Evolutionary conservation across 345 rosid species (phyloP).

Genomic region (Brassica juncea): DNA sequence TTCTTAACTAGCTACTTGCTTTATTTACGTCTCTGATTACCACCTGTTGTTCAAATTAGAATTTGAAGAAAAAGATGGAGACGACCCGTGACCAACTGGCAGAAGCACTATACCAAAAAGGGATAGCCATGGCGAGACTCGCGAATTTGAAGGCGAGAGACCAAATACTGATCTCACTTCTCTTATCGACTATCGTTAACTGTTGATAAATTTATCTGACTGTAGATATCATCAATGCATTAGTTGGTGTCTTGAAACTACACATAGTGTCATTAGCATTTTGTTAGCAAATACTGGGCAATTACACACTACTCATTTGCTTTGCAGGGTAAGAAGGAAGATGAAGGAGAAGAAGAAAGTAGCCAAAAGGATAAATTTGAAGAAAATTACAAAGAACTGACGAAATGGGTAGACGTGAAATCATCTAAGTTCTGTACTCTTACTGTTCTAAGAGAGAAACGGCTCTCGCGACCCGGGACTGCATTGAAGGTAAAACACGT

Average conservation of each 20-base stretch:
- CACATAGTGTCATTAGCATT: neutral
- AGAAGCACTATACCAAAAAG: conserved; percentile 89
- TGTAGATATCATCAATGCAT: neutral
- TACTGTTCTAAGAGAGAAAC: conserved; percentile 70
- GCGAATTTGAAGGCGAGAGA: conserved; percentile 59
- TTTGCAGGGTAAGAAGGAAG: conserved; percentile 53
- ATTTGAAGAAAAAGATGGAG: conserved; percentile 79
- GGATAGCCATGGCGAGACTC: conserved; percentile 66
- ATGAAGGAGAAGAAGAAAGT: conserved; percentile 42
- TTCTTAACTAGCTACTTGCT: neutral
- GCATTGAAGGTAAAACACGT: conserved; percentile 72
- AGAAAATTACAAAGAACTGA: conserved; percentile 72
- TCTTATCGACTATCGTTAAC: neutral
- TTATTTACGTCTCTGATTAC: neutral
- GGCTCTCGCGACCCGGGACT: conserved; percentile 68
- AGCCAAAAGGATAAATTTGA: conserved; percentile 59
- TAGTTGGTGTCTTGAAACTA: neutral
- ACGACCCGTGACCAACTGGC: conserved; percentile 76
- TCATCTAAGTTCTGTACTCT: conserved; percentile 67
- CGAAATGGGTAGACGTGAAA: conserved; percentile 87
- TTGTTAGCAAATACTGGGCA: conserved; percentile 1
- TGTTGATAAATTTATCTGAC: conserved; percentile 23
- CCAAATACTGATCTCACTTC: neutral
- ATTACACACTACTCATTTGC: conserved; percentile 15
- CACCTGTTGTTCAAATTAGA: conserved; percentile 37